Evolutionary conservation across 192 early-diverging fungal genomes (phyloP), one percentile per base, ranked within the genome.

Genomic region (Pilobolus umbonatus): DNA sequence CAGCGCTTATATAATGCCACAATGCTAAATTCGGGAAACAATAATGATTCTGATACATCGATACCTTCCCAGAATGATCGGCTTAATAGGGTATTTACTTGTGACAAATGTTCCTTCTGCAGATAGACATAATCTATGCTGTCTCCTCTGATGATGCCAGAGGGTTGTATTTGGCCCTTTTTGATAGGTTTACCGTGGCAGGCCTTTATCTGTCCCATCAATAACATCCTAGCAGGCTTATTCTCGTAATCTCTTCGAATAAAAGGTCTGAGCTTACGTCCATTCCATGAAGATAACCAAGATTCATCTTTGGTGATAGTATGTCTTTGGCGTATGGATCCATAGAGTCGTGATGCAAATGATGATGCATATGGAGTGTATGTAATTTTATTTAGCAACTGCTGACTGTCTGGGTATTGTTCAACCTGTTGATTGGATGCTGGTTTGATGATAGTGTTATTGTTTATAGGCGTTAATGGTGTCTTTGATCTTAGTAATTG

Each of bases 61-160:
- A 96, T 91, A 10, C 87, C 88, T 9, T 86, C 86, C 94, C 94
- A 96, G 67, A 96, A 95, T 17, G 80, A 79, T 32, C 80, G 69
- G 34, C 78, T 78, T 15, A 96, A 69, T 25, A 90, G 64, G 48
- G 74, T 80, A 63, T 96, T 95, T 8, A 91, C 88, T 51, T 87
- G 86, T 10, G 50, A 48, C 21, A 91, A 61, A 65, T 89, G 88
- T 55, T 77, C 74, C 25, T 54, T 64, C 51, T 88, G 80, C 57
- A 96, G 82, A 62, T 90, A 83, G 28, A 86, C 80, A 36, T 88
- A 96, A 60, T 93, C 89, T 30, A 96, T 91, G 9, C 85, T 75
- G 1, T 67, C 63, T 26, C 50, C 68, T 11, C 36, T 34, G 14
- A n/a, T 11, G 11, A n/a, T 28, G 19, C 7, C 8, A 10, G 28